Conservation (phyloP, 768 basidiomycete genomes). For the Calocybe gangraenosa region DNA sequence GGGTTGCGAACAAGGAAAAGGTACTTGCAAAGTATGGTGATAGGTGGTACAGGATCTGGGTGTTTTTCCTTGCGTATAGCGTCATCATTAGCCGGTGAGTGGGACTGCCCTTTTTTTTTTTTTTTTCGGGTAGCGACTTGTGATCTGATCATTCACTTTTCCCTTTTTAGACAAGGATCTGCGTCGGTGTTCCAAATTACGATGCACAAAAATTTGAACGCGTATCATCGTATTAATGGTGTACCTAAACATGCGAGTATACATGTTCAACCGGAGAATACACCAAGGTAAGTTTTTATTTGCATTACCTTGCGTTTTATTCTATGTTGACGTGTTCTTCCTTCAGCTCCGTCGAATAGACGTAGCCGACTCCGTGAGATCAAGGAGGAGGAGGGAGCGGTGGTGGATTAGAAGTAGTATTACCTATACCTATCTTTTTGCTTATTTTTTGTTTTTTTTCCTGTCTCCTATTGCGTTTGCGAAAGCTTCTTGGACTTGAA, state of each 20-base stretch:
- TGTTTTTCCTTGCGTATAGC: slow-evolving; percentile 93
- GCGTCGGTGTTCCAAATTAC: slow-evolving; percentile 97
- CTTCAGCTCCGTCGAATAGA: too few species aligned
- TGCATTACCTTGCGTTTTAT: too few species aligned
- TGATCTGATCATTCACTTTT: background rate
- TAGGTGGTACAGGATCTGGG: slow-evolving; percentile 93
- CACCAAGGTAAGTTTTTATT: slow-evolving; percentile 52
- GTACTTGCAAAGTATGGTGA: slow-evolving; percentile 89
- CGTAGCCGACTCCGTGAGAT: too few species aligned
- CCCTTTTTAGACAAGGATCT: slow-evolving; percentile 65
- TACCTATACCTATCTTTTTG: too few species aligned
- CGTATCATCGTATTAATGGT: slow-evolving; percentile 87
- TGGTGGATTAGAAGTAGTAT: too few species aligned
- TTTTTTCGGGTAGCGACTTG: too few species aligned
- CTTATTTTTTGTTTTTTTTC: too few species aligned
- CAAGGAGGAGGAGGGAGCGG: too few species aligned
- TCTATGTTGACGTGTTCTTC: too few species aligned
- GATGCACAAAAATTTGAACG: slow-evolving; percentile 96
- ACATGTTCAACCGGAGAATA: slow-evolving; percentile 55
- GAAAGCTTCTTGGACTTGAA: too few species aligned
- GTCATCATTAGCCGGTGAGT: slow-evolving; percentile 75
- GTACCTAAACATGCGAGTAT: slow-evolving; percentile 79
- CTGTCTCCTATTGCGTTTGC: too few species aligned
- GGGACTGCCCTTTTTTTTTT: too few species aligned
- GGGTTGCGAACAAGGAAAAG: slow-evolving; percentile 90